Evolutionary conservation across 495 filamentous ascomycete genomes (phyloP), one percentile per base, ranked within the genome.

Genomic region (Hypoxylon perforatum): DNA sequence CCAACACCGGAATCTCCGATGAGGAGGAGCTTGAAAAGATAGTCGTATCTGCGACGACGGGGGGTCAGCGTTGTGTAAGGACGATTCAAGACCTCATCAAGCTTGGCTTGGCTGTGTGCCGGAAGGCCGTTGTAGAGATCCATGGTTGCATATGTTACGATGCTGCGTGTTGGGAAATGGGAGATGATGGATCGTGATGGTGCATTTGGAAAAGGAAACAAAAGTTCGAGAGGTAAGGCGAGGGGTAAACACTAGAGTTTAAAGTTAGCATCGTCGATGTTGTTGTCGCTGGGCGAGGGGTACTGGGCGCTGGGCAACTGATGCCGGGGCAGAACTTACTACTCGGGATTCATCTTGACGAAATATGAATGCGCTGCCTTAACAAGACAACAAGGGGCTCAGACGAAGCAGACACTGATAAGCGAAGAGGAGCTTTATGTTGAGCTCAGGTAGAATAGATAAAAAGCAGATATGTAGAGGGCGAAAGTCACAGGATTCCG

Each of bases 1-100:
- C 95, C 95, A 69, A 98, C 96, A 84, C 95, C 95, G 73, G 95
- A 98, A 78, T 99, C 95, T 81, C 95, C 95, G 87, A 99, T 99
- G 82, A 99, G 92, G 77, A 99, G 94, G 59, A 99, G 93, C 88
- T 99, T 99, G 87, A 99, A 99, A 72, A 99, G 93, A 78, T 98
- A 99, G 77, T 99, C 95, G 89, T 98, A 99, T 96, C 95, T 97
- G 78, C 67, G 54, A 70, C 62, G 30, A 47, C 38, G 36, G 39
- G 15, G 56, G 33, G 61, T 70, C 33, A 70, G 67, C 44, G 30
- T 22, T 11, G 21, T n/a, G 36, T 45, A 42, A 45, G 63, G 60
- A 63, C 52, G n/a, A 54, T 49, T 54, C 61, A 68, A 22, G 33
- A 72, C 49, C 53, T 74, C 50, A 18, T 52, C 41, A 10, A 72